Evolutionary conservation across 83 land plant species (phyloP), one percentile per base, ranked within the genome.

Genomic region (Thuja plicata): DNA sequence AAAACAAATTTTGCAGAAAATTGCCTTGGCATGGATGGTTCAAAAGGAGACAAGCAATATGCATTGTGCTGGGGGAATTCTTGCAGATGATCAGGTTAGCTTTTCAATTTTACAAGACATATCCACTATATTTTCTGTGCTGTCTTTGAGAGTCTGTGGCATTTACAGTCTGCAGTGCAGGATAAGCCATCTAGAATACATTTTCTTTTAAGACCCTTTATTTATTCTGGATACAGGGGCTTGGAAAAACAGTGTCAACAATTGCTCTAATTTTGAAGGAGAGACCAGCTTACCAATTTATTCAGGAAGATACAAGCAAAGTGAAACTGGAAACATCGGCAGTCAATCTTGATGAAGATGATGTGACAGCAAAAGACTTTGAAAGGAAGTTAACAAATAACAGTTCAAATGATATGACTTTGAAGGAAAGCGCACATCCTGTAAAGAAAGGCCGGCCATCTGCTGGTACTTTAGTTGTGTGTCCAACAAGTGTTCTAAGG

Each of bases 41-140:
- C 95, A 94, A 74, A 94, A 96, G 91, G 99, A 98, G 89, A 92
- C 91, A 32, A 89, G 80, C 52, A 88, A 93, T 87, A 45, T 88
- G 83, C 92, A 91, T 74, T 97, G 99, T 84, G 87, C 95, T 87
- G 99, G 99, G 62, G 99, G 99, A 66, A 95, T 98, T 88, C 93
- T 98, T 55, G 99, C 99, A 87, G 99, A 98, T 95, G 99, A 98
- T 91, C 99, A 98, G 99, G 99, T 98, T 88, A 55, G 30, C 60
- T 43, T 70, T 90, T 62, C 74, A 37, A 8, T 79, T 1, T 30
- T n/a, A 62, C 60, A 40, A 83, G 48, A 40, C 45, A 45, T 66
- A 0, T 32, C 30, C 15, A 4, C n/a, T 30, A 50, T 50, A 32
- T 50, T 50, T 84, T 45, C 17, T 84, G 0, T 52, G 16, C 34